Evolutionary conservation across 2,329 filamentous ascomycete species (phyloP), one percentile per base, ranked within the genome.

Genomic region (Trichophyton mentagrophytes): DNA sequence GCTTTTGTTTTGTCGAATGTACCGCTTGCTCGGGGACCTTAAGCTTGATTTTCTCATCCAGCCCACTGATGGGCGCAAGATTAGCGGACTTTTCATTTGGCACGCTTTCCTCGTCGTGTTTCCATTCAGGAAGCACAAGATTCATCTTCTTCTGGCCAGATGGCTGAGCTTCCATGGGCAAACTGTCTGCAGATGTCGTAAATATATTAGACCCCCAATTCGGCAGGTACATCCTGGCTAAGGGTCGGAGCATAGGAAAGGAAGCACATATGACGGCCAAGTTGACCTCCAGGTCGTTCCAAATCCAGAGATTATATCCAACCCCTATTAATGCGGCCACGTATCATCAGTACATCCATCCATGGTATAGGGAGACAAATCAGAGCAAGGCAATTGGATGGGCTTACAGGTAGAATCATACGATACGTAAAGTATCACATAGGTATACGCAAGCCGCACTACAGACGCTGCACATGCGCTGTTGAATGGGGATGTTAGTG

Each of bases 231-330:
- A 58, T 62, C 30, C 44, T 60, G 15, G 60, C 62, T 25, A 65
- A 61, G 1, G 65, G 65, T 2, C 65, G 61, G 36, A 67, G 59
- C n/a, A 61, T 63, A 11, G 66, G 66, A 20, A 65, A 20, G 13
- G 64, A 67, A 9, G 66, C 65, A 59, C 65, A 67, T 4, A 66
- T 67, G 22, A 67, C 63, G n/a, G 63, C 64, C 13, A 67, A 55
- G 51, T 67, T 66, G 22, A 64, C 62, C 49, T 67, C 66, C 40
- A 67, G 30, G 7, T 47, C 58, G 42, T 60, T 63, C 66, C 66
- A 67, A 36, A 66, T 7, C 63, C 64, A 66, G 25, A 63, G 58
- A 8, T 64, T 62, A 57, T 65, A 66, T 8, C 63, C 64, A 13
- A 58, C 47, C 64, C 64, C 64, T 66, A 30, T 25, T 9, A 9